A percentile compares a stretch with the other conserved stretches of the same genome.
Conservation (phyloP, 169 alveolate genomes). For the Plasmodium adleri region DNA sequence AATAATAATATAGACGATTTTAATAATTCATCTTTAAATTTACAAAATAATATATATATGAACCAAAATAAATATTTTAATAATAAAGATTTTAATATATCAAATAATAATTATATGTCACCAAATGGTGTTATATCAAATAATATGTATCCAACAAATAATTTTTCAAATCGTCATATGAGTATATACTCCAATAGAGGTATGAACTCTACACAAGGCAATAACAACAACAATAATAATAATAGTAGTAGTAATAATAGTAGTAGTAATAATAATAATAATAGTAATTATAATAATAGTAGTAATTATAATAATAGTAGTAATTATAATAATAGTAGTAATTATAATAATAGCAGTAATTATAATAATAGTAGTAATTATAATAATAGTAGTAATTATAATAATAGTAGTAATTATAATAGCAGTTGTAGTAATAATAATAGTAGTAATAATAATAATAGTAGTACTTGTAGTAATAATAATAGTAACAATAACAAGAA, state of each 20-base stretch:
- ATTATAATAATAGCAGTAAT: neutral
- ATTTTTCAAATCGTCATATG: too few species aligned
- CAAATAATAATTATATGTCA: conserved; percentile 12
- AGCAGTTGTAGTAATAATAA: neutral
- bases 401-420: neutral
- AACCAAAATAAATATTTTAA: conserved; percentile 10
- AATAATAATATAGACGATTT: conserved; percentile 7
- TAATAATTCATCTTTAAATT: neutral
- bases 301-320: neutral
- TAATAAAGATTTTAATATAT: conserved; percentile 13
- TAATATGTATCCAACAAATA: neutral
- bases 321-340: neutral
- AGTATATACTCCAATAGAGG: too few species aligned
- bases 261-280: neutral
- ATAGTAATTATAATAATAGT: neutral
- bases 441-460: neutral
- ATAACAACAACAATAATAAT: neutral
- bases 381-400: neutral
- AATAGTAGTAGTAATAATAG: neutral
- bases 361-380: neutral
- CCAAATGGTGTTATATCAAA: conserved; percentile 3
- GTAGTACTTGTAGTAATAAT: neutral
- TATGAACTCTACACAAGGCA: neutral
- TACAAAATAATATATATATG: conserved; percentile 25
- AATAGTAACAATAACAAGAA: neutral